phyloP scores from a whole-genome alignment of 805 yeast species.

The Pichia deserticola region DNA sequence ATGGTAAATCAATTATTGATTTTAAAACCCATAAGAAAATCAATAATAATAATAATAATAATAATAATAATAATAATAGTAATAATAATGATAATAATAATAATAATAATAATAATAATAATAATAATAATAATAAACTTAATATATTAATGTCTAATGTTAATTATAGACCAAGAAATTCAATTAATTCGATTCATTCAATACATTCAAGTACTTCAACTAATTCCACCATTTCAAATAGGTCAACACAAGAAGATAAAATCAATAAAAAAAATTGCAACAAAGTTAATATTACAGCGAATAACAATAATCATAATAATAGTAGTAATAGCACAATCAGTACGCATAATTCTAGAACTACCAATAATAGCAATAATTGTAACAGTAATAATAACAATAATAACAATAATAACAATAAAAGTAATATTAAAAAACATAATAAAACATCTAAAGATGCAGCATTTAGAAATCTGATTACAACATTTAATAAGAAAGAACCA shows the following conservation, averaged over 20 bases:
- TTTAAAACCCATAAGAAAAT: too few relatives aligned
- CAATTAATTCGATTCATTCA: background rate
- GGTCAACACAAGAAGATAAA: background rate
- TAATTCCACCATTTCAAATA: conserved; percentile 1
- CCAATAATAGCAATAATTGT: background rate
- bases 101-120: too few relatives aligned
- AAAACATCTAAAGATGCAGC: background rate
- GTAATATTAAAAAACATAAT: background rate
- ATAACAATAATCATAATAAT: background rate
- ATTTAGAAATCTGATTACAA: conserved; percentile 25
- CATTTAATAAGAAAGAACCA: conserved; percentile 25
- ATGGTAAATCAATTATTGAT: too few relatives aligned
- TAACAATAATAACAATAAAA: too few relatives aligned
- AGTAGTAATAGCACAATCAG: background rate
- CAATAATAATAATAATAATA: too few relatives aligned
- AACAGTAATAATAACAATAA: background rate
- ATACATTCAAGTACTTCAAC: background rate
- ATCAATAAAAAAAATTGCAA: background rate
- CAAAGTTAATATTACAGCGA: background rate
- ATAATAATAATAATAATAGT: too few relatives aligned
- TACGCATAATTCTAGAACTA: background rate
- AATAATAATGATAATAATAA: too few relatives aligned
- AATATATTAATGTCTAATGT: too few relatives aligned
- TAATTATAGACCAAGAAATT: background rate
- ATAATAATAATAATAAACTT: too few relatives aligned